Evolutionary conservation across 805 yeast species (phyloP).

Genomic region (Naumovozyma baii): DNA sequence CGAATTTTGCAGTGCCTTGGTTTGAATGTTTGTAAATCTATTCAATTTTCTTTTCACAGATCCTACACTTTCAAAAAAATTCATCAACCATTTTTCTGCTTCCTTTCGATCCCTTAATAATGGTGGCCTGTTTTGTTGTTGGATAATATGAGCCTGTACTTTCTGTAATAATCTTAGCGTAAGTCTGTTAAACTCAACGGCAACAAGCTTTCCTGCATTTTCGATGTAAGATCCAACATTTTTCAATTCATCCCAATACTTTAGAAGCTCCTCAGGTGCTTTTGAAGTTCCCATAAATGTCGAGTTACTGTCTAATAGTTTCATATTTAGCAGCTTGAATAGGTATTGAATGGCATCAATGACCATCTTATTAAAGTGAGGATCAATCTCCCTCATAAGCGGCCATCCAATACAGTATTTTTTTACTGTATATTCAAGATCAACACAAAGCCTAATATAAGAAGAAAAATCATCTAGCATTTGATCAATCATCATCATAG

Average conservation of each 20-base stretch:
- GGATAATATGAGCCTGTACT: conserved; percentile 57
- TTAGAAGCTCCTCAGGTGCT: conserved; percentile 83
- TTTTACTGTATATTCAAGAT: conserved; percentile 56
- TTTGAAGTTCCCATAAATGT: conserved; percentile 72
- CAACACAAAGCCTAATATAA: conserved; percentile 66
- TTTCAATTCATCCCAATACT: conserved; percentile 68
- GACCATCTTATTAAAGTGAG: conserved; percentile 55
- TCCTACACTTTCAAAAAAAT: conserved; percentile 61
- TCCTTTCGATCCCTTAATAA: conserved; percentile 31
- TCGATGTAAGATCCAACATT: conserved; percentile 70
- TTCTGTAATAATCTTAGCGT: conserved; percentile 61
- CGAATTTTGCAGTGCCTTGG: conserved; percentile 66
- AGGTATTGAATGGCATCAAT: conserved; percentile 66
- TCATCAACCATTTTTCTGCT: conserved; percentile 56
- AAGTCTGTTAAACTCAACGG: conserved; percentile 60
- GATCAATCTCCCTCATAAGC: conserved; percentile 52
- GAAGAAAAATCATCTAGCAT: conserved; percentile 76
- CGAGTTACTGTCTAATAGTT: conserved; percentile 67
- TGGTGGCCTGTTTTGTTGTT: conserved; percentile 61
- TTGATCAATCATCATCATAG: conserved; percentile 94
- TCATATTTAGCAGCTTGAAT: conserved; percentile 60
- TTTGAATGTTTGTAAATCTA: conserved; percentile 61
- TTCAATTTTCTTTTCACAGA: conserved; percentile 71
- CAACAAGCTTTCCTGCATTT: conserved; percentile 72
- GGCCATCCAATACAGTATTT: conserved; percentile 62